Percentiles rank a stretch among this genome's conserved stretches.
phyloP scores from a whole-genome alignment of 2,329 filamentous ascomycete species.

The Talaromyces sp. region DNA sequence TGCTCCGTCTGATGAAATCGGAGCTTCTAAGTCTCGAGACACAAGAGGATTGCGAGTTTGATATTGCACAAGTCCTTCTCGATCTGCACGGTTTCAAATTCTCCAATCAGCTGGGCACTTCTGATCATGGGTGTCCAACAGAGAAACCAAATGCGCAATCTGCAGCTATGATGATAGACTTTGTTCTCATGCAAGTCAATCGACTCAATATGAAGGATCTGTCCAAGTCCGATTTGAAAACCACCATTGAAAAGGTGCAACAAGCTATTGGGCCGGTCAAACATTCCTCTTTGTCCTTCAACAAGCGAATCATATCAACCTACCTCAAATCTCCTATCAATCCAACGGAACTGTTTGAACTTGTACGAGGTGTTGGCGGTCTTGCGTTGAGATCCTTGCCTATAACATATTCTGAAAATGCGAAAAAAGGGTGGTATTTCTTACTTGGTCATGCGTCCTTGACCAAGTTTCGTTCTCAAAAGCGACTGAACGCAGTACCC shows the following conservation, averaged over 20 bases:
- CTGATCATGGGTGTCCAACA: constrained; percentile 74
- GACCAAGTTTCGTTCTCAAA: constrained; percentile 77
- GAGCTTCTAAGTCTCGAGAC: constrained; percentile 75
- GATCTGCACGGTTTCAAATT: constrained; percentile 80
- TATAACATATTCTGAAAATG: constrained; percentile 65
- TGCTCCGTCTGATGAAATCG: constrained; percentile 82
- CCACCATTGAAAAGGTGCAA: constrained; percentile 89
- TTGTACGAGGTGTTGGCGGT: constrained; percentile 72
- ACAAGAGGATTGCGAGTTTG: constrained; percentile 78
- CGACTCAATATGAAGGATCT: constrained; percentile 87
- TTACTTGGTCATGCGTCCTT: constrained; percentile 83
- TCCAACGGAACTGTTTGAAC: constrained; percentile 72
- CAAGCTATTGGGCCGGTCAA: constrained; percentile 75
- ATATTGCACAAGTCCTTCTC: constrained; percentile 79
- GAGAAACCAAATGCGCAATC: constrained; percentile 77
- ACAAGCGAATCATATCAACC: constrained; percentile 75
- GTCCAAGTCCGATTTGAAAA: constrained; percentile 84
- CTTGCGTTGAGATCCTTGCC: constrained; percentile 70
- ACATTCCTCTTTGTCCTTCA: constrained; percentile 77
- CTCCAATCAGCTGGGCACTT: constrained; percentile 63
- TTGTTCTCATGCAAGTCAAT: constrained; percentile 75
- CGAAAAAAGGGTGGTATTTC: constrained; percentile 87
- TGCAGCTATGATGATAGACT: constrained; percentile 77
- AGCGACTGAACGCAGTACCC: constrained; percentile 71
- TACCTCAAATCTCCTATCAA: constrained; percentile 82